These are phyloP conservation scores for Effrenium voratum DNA, from an alignment of 73 alveolate species.

Conservation along the genomic window DNA sequence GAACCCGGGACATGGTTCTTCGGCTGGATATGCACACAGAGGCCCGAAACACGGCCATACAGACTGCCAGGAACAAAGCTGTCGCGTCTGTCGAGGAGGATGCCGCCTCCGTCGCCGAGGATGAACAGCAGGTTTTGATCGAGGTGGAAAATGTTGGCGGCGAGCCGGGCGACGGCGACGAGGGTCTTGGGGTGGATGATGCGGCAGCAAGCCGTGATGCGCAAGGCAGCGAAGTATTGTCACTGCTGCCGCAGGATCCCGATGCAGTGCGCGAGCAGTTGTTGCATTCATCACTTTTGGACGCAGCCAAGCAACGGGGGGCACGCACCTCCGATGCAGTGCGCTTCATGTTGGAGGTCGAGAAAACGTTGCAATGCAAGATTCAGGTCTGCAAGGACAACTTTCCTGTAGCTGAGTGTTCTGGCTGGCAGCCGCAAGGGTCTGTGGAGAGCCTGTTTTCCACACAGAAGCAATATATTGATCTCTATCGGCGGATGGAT, in stretches of 20 bases:
- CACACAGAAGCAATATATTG: not conserved
- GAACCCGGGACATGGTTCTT: too few species aligned
- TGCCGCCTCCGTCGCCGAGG: not conserved
- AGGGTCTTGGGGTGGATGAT: not conserved
- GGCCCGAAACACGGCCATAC: not conserved
- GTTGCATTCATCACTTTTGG: not conserved
- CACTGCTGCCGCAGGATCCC: not conserved
- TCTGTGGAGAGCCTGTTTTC: too few species aligned
- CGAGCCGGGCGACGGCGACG: not conserved
- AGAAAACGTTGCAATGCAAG: too few species aligned
- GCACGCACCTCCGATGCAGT: too few species aligned
- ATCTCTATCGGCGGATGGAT: not conserved
- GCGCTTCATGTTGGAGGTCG: too few species aligned
- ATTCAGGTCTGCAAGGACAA: too few species aligned
- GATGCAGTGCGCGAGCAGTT: not conserved
- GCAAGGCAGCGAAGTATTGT: not conserved
- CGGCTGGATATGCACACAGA: not conserved
- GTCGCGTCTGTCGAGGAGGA: not conserved
- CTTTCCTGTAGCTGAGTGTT: too few species aligned
- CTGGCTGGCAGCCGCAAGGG: too few species aligned
- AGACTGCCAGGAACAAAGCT: not conserved
- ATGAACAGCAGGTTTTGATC: not conserved
- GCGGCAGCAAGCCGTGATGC: not conserved
- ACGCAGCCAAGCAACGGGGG: not conserved
- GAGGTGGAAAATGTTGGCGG: not conserved